Base-by-base conservation (phyloP, 179 eudicot genomes). In the Patellifolia procumbens region DNA sequence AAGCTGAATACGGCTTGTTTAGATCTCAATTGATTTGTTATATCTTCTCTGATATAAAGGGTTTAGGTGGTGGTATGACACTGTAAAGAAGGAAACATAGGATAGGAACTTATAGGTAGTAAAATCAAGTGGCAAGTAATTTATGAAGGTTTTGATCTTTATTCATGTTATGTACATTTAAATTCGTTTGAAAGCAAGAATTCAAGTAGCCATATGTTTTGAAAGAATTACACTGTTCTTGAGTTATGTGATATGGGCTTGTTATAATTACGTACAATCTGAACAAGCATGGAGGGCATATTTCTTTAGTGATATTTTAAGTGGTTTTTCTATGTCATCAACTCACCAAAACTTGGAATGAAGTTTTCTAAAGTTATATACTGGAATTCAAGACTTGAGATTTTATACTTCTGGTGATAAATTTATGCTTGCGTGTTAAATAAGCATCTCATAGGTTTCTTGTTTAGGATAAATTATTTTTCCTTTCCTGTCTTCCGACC, bases 1-100 rank as follows among this genome's bases (percentile, higher is more conserved):
- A 52, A 45, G 64, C 77, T 78, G 73, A 78, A 73, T 35, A 52
- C 65, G 52, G 77, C 32, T 49, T 35, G n/a, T 45, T 70, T 70
- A 49, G 80, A 26, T 78, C 55, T 31, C 34, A 19, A 72, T 73
- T 58, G 74, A 39, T 71, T 65, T 73, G 28, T 56, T 72, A 60
- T 31, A 75, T 56, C 66, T 69, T 79, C 52, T 56, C 53, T 76
- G 68, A 53, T 20, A 60, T 61, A 46, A 24, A 68, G 37, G 72
- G 45, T 49, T 70, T 51, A 48, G 61, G 19, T 69, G 75, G 78
- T 73, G 51, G 32, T 52, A 59, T 46, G 64, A 48, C 73, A 70
- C 26, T 82, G 84, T 78, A 82, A 78, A 78, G 80, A 66, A 81
- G 81, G 62, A 72, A 49, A 43, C 61, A 78, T 70, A 78, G 79